Evolutionary conservation across 2,329 filamentous ascomycete species (phyloP).

Genomic region (Aspergillus pseudoviridinutans): DNA sequence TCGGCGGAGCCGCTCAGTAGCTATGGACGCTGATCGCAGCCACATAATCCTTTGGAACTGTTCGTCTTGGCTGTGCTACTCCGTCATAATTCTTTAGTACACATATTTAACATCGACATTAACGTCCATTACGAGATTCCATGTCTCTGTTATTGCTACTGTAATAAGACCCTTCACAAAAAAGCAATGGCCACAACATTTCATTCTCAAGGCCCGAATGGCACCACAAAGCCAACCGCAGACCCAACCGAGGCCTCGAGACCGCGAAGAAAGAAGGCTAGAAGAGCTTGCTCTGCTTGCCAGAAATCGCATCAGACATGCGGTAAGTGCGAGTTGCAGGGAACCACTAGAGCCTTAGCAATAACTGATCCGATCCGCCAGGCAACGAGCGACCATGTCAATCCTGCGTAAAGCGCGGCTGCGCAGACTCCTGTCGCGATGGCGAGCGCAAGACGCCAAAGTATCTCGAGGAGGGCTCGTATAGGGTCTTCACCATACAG

Average conservation of each 20-base stretch:
- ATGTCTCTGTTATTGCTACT: neutral
- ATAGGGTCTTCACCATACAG: neutral
- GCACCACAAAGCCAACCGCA: too few species aligned
- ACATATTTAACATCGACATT: neutral
- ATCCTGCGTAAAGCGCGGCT: neutral
- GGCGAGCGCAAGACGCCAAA: constrained; percentile 1
- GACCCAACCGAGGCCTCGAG: neutral
- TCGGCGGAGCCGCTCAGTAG: neutral
- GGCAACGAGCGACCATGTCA: neutral
- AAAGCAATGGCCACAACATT: neutral
- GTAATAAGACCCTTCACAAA: neutral
- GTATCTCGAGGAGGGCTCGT: neutral
- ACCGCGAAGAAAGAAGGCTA: neutral
- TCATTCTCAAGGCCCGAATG: neutral
- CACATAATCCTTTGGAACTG: neutral
- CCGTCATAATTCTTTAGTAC: neutral
- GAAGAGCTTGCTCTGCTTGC: neutral
- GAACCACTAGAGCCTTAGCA: too few species aligned
- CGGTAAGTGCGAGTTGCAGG: neutral
- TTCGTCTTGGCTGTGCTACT: neutral
- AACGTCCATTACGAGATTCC: neutral
- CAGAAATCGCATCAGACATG: neutral
- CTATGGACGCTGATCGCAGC: neutral
- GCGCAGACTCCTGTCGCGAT: neutral
- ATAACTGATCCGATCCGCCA: neutral